Conservation (phyloP, 768 basidiomycete genomes). For the Russula sp. region DNA sequence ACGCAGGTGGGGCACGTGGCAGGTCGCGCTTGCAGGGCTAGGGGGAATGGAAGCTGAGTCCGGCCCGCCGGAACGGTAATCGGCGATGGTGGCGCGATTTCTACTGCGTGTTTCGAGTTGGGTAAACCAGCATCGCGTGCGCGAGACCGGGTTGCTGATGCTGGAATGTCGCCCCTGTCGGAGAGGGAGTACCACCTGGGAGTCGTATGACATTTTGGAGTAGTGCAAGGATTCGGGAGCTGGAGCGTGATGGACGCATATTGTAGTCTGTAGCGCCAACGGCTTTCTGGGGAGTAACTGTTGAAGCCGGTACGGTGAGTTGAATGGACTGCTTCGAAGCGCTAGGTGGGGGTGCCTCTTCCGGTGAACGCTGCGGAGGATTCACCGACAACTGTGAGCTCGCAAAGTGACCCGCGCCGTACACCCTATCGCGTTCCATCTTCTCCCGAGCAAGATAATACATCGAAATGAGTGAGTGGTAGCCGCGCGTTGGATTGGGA, state of each 20-base stretch:
- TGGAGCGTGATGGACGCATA: slow-evolving; percentile 82
- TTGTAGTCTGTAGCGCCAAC: slow-evolving; percentile 67
- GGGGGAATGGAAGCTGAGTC: slow-evolving; percentile 19
- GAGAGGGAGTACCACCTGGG: slow-evolving; percentile 49
- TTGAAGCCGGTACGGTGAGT: slow-evolving; percentile 27
- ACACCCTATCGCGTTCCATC: slow-evolving; percentile 89
- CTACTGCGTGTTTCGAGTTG: slow-evolving; percentile 37
- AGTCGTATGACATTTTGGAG: slow-evolving; percentile 78
- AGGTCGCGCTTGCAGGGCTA: slow-evolving; percentile 38
- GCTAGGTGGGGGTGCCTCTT: slow-evolving; percentile 29
- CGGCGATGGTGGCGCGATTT: slow-evolving; percentile 30
- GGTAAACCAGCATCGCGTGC: slow-evolving; percentile 63
- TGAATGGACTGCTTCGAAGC: slow-evolving; percentile 31
- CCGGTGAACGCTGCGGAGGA: slow-evolving; percentile 10
- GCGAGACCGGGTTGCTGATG: slow-evolving; percentile 55
- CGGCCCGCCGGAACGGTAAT: slow-evolving; percentile 6
- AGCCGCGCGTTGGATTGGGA: slow-evolving; percentile 84
- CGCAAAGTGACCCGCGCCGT: slow-evolving; percentile 92
- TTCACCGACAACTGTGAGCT: slow-evolving; percentile 70
- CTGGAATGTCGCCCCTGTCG: slow-evolving; percentile 56
- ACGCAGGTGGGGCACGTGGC: slow-evolving; percentile 71
- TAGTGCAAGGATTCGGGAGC: slow-evolving; percentile 79
- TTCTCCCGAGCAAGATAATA: slow-evolving; percentile 97
- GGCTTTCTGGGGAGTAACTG: slow-evolving; percentile 38
- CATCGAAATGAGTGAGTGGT: slow-evolving; percentile 93